Evolutionary conservation across 2,329 filamentous ascomycete genomes (phyloP), one percentile per base, ranked within the genome.

Genomic region (Colletotrichum endophyticum): DNA sequence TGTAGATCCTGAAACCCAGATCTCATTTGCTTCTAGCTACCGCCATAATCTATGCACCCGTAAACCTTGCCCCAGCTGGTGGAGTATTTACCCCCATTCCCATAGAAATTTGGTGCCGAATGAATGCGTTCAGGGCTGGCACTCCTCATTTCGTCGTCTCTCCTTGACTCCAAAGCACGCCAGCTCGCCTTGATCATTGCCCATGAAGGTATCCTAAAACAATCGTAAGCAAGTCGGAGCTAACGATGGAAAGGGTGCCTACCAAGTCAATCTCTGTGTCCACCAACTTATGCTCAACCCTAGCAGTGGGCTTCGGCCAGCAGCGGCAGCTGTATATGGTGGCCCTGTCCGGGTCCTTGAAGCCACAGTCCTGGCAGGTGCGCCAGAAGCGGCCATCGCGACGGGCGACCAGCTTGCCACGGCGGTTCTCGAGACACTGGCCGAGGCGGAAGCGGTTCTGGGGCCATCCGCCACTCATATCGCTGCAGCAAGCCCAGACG

Each of bases 341-440:
- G 2, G 59, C 67, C 1, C 19, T 32, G 1, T 36, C 8, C 4
- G n/a, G 44, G 25, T 72, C 59, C 22, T 63, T 30, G 32, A 72
- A 36, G 9, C 8, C 32, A 3, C 68, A 75, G 25, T 62, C 32
- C 8, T 32, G 22, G 69, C 72, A 75, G 11, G 57, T 66, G 28
- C 53, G 59, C 59, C 59, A 49, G 59, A 66, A 72, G 2, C 36
- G 30, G 15, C 67, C 67, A 3, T 71, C 12, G 2, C 16, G 15
- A 15, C 62, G 25, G 30, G 72, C n/a, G 2, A 25, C 27, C 4
- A 75, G 68, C 5, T 44, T 56, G 6, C 32, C 67, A 1, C 25
- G 13, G 1, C 9, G 11, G 30, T 72, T 74, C 44, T 25, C 36
- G 15, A 74, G 34, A 1, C 30, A 62, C 59, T 62, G 59, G 19